These are phyloP conservation scores for Euphorbia lathyris DNA, from an alignment of 345 rosid genomes.

Conservation along the genomic window DNA sequence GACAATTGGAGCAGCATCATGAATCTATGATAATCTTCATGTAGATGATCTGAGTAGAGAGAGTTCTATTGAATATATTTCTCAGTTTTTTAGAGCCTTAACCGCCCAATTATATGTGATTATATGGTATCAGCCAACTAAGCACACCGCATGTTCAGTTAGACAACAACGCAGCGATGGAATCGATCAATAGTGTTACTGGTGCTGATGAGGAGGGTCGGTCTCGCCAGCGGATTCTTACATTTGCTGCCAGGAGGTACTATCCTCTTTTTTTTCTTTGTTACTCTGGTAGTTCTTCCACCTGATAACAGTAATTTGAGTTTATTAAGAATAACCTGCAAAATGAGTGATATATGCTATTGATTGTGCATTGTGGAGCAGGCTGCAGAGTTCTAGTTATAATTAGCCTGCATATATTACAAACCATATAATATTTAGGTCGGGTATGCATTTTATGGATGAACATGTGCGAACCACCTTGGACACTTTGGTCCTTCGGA, in stretches of 20 bases:
- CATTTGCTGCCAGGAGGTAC: slow-evolving; percentile 96
- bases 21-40: background rate
- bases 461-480: background rate
- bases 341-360: background rate
- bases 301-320: background rate
- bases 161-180: slow-evolving; percentile 76
- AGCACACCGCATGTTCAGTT: slow-evolving; percentile 46
- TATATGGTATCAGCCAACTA: slow-evolving; percentile 50
- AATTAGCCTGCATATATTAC: background rate
- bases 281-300: background rate
- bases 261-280: background rate
- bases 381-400: background rate
- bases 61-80: background rate
- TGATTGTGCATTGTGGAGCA: background rate
- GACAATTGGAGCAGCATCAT: background rate
- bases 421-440: background rate
- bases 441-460: background rate
- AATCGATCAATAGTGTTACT: slow-evolving; percentile 75
- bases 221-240: slow-evolving; percentile 94
- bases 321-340: no score
- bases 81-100: background rate
- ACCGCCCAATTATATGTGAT: background rate
- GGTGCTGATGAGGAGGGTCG: slow-evolving; percentile 93
- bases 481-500: background rate
- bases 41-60: background rate